Evolutionary conservation across 257 asterid genomes (phyloP), one percentile per base, ranked within the genome.

Genomic region (Lavandula angustifolia): DNA sequence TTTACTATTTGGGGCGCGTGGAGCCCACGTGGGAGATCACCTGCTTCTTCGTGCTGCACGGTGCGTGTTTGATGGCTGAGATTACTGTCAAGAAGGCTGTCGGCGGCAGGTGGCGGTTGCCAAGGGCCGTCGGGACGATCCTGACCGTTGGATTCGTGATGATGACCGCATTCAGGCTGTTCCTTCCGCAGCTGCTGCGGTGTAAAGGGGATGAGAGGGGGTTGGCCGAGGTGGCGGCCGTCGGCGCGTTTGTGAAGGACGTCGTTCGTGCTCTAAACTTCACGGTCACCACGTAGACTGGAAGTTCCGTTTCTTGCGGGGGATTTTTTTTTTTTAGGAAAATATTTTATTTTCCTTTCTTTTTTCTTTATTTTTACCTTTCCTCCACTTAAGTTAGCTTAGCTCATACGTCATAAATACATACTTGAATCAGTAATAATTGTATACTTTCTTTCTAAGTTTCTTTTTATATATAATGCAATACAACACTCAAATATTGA

Each of bases 1-100:
- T 82, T 55, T 91, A 72, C 70, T 83, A 88, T 9, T 27, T 91
- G 70, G 85, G 90, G 34, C 85, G 92, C 34, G 69, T 37, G 63
- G 60, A 7, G 76, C 98, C 98, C 69, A 88, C 82, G 13, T 80
- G 98, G 95, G 89, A 79, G 14, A 63, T 75, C 64, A 84, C 84
- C 0, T 74, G 77, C 64, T 83, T 83, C 66, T 91, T 88, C 53
- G 35, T 88, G 54, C 38, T 88, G 27, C 96, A 88, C 53, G 98
- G 96, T 2, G 50, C 66, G 9, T 73, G 82, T 65, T 34, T 91
- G 72, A 42, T 41, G 61, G 68, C 46, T 2, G 91, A 86, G 81
- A 62, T 84, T 7, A 58, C 34, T 1, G 75, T 54, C 4, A 91
- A 91, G 83, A 87, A 78, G 79, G 78, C 54, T 12, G 43, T 77